phyloP scores from a whole-genome alignment of 805 yeast species.

The Saturnispora serradocipensis region DNA sequence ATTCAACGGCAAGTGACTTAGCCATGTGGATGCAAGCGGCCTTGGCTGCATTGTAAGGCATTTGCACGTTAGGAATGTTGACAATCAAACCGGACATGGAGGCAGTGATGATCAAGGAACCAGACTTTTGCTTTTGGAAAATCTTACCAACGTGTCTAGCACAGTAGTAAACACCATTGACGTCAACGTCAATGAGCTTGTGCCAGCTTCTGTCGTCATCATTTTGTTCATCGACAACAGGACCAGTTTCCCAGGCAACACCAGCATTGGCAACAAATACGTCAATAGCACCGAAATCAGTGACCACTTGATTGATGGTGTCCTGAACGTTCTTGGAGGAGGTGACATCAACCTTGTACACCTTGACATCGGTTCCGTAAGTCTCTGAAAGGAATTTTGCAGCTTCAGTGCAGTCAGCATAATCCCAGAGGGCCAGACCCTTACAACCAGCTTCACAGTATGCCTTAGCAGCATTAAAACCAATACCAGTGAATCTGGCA shows the following conservation, averaged over 20 bases:
- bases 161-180: constrained; percentile 74
- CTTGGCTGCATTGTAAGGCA: constrained; percentile 82
- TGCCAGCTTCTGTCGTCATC: constrained; percentile 37
- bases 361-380: constrained; percentile 12
- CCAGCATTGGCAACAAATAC: constrained; percentile 42
- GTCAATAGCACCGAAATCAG: constrained; percentile 32
- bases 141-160: constrained; percentile 66
- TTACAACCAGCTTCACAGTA: constrained; percentile 44
- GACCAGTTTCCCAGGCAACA: constrained; percentile 69
- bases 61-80: constrained; percentile 80
- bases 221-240: constrained; percentile 36
- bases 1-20: constrained; percentile 78
- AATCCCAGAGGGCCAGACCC: constrained; percentile 30
- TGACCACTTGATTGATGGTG: constrained; percentile 23
- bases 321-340: constrained; percentile 24
- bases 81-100: constrained; percentile 90
- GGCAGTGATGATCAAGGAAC: constrained; percentile 77
- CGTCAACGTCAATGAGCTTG: constrained; percentile 63
- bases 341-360: constrained; percentile 28
- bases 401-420: constrained; percentile 12
- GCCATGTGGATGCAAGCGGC: constrained; percentile 75
- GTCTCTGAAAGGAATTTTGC: constrained; percentile 7
- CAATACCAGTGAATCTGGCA: constrained; percentile 41
- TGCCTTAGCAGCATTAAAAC: constrained; percentile 42
- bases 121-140: constrained; percentile 64